Percentiles rank a stretch among this genome's conserved stretches.
Evolutionary conservation across 441 rosid genomes (phyloP).

Genomic region (Populus hybrid): DNA sequence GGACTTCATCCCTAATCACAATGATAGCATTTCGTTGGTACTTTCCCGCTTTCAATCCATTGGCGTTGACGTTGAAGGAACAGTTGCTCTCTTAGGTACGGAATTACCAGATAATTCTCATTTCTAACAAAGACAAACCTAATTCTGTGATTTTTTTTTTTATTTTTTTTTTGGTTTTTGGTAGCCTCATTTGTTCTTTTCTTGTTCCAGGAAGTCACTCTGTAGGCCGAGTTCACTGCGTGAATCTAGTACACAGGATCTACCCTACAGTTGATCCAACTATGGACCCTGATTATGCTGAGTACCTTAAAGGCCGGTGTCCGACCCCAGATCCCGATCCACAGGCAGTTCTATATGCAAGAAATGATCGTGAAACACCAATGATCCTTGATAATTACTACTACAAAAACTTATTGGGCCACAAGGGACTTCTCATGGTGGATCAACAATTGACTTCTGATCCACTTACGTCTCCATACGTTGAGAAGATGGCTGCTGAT

Average conservation of each 20-base stretch:
- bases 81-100: constrained; percentile 72
- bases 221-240: constrained; percentile 81
- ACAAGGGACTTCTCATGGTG: constrained; percentile 57
- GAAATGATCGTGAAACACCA: constrained; percentile 76
- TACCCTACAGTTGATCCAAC: constrained; percentile 74
- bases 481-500: constrained; percentile 69
- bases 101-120: neutral
- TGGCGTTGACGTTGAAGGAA: constrained; percentile 63
- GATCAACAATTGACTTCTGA: constrained; percentile 68
- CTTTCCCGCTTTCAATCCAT: constrained; percentile 59
- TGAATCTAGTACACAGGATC: constrained; percentile 64
- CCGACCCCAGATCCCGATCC: constrained; percentile 61
- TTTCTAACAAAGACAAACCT: neutral
- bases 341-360: constrained; percentile 48
- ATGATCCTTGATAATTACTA: constrained; percentile 78
- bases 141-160: neutral
- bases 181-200: neutral
- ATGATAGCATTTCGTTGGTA: constrained; percentile 56
- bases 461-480: constrained; percentile 56
- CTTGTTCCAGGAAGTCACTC: constrained; percentile 62
- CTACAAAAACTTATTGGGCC: constrained; percentile 55
- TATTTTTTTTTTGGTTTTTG: neutral
- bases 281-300: constrained; percentile 55
- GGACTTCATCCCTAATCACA: constrained; percentile 60
- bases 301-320: constrained; percentile 62